Evolutionary conservation across 176 grass and related monocot genomes (phyloP).

Genomic region (Neostapfia colusana): DNA sequence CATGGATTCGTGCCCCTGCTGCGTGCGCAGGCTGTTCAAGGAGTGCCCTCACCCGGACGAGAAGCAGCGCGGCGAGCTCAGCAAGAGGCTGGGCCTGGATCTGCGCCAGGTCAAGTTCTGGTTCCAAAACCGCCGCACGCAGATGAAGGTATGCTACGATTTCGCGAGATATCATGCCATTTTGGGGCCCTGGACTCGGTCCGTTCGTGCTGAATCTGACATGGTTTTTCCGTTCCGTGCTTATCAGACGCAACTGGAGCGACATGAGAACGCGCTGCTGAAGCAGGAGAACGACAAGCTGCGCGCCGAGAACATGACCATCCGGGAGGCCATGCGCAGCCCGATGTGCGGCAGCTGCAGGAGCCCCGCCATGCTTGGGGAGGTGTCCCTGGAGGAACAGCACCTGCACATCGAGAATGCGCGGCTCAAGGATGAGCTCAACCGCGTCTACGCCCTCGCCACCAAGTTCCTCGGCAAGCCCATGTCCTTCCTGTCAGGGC

Average conservation of each 20-base stretch:
- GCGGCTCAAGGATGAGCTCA: constrained; percentile 83
- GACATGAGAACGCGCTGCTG: constrained; percentile 84
- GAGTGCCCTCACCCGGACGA: constrained; percentile 97
- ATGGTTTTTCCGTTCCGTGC: background rate
- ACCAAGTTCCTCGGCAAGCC: constrained; percentile 89
- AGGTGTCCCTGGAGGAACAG: constrained; percentile 84
- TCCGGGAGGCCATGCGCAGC: constrained; percentile 74
- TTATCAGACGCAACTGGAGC: constrained; percentile 78
- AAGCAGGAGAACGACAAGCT: constrained; percentile 92
- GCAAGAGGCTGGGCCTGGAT: constrained; percentile 75
- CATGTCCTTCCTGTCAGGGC: constrained; percentile 27
- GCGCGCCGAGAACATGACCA: constrained; percentile 77
- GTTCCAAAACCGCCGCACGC: constrained; percentile 92
- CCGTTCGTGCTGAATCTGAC: background rate
- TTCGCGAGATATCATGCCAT: background rate
- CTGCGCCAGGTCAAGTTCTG: constrained; percentile 97
- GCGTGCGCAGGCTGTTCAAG: constrained; percentile 74
- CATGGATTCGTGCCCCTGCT: constrained; percentile 26
- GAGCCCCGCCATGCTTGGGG: constrained; percentile 72
- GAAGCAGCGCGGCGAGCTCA: constrained; percentile 91
- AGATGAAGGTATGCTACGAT: constrained; percentile 74
- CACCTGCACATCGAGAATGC: constrained; percentile 91
- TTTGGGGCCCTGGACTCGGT: background rate
- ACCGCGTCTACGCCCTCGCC: constrained; percentile 65
- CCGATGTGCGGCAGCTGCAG: constrained; percentile 83